Conservation (phyloP, 2,329 filamentous ascomycete genomes). For the Sordariomycetes sp. region DNA sequence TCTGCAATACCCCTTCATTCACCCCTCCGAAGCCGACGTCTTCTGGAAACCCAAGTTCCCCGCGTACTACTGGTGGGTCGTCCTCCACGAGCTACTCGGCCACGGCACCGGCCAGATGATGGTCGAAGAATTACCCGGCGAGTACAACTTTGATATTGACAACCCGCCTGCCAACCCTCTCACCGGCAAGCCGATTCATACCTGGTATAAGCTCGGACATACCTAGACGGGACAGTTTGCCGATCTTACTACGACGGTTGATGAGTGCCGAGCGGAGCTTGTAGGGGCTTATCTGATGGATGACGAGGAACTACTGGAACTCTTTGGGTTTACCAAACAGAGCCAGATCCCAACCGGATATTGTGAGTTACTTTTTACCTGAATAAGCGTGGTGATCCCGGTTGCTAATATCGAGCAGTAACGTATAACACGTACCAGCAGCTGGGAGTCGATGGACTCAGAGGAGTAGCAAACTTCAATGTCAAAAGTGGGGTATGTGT, state of each 20-base stretch:
- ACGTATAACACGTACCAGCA: conserved; percentile 26
- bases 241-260: conserved; percentile 43
- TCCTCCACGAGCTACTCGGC: conserved; percentile 54
- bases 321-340: conserved; percentile 25
- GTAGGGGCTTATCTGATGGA: conserved; percentile 29
- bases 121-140: conserved; percentile 33
- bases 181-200: conserved; percentile 34
- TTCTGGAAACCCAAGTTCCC: conserved; percentile 51
- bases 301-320: conserved; percentile 23
- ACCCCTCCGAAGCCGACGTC: conserved; percentile 41
- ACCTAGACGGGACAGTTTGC: conserved; percentile 51
- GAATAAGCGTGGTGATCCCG: neutral
- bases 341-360: conserved; percentile 22
- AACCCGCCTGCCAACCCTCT: conserved; percentile 44
- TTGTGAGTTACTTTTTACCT: conserved; percentile 12
- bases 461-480: conserved; percentile 23
- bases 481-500: conserved; percentile 15
- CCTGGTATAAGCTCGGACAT: conserved; percentile 49
- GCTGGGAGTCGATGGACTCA: conserved; percentile 24
- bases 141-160: conserved; percentile 47
- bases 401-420: conserved; percentile 12
- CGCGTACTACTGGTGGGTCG: conserved; percentile 60
- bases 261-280: conserved; percentile 36
- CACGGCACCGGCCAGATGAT: conserved; percentile 53
- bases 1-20: conserved; percentile 40